These are phyloP conservation scores for Cercospora zeae-maydis DNA, from an alignment of 2,329 filamentous ascomycete species.

Conservation along the genomic window DNA sequence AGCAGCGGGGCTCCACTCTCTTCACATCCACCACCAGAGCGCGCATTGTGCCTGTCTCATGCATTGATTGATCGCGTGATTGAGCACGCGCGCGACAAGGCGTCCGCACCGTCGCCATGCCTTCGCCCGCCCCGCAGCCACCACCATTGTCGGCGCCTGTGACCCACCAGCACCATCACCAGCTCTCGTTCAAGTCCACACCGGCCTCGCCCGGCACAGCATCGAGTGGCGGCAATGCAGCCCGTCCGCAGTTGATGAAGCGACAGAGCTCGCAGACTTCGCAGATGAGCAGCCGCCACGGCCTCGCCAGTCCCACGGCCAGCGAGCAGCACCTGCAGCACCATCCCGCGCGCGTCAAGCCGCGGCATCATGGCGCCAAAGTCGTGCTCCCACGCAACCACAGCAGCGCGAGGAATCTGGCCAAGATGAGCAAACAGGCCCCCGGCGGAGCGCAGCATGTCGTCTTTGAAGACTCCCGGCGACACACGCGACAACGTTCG, in stretches of 20 bases:
- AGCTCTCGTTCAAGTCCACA: conserved; percentile 1
- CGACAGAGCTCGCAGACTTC: conserved; percentile 34
- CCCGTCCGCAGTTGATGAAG: conserved; percentile 30
- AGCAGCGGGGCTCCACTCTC: neutral
- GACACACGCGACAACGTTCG: conserved; percentile 28
- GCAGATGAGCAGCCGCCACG: conserved; percentile 15
- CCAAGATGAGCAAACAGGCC: conserved; percentile 26
- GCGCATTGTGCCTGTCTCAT: neutral
- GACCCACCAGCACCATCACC: neutral
- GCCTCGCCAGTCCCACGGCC: conserved; percentile 28
- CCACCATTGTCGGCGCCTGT: neutral
- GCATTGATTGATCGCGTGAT: neutral
- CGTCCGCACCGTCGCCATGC: conserved; percentile 1
- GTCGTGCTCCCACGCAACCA: conserved; percentile 35
- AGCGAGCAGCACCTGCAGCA: conserved; percentile 27
- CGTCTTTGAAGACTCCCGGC: conserved; percentile 23
- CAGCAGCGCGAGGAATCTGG: conserved; percentile 34
- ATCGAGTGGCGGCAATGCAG: conserved; percentile 12
- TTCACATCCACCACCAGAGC: neutral
- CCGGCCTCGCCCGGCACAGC: conserved; percentile 2
- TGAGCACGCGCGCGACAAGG: conserved; percentile 3
- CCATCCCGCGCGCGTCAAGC: conserved; percentile 23
- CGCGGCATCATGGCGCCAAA: conserved; percentile 28
- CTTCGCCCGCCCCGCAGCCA: conserved; percentile 1
- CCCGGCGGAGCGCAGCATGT: conserved; percentile 1